phyloP scores from a whole-genome alignment of 73 alveolate genomes.

The Stentor roeselii region DNA sequence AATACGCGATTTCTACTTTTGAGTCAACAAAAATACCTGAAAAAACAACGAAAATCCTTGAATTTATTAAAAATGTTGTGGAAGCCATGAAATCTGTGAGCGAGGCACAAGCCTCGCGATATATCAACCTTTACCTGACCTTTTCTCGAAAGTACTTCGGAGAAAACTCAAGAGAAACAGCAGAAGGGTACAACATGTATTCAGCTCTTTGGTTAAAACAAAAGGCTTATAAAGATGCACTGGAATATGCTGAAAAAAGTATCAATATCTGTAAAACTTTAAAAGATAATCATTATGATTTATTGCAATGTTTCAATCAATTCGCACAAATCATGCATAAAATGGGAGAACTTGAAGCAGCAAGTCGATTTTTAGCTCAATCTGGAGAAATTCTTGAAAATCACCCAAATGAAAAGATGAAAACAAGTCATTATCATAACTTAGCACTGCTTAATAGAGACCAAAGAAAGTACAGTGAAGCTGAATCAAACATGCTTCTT shows the following conservation, averaged over 20 bases:
- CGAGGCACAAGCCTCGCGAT: not conserved
- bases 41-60: not conserved
- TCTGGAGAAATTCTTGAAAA: not conserved
- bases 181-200: not conserved
- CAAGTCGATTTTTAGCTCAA: not conserved
- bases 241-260: not conserved
- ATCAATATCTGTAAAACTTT: not conserved
- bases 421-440: conserved; percentile 3
- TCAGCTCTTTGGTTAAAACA: not conserved
- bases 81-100: not conserved
- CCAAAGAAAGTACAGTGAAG: not conserved
- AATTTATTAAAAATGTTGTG: no score
- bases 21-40: not conserved
- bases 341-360: not conserved
- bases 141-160: not conserved
- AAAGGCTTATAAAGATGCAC: not conserved
- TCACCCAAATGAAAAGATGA: not conserved
- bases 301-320: not conserved
- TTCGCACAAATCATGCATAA: not conserved
- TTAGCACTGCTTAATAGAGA: not conserved
- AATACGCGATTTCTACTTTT: not conserved
- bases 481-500: not conserved
- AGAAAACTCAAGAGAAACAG: not conserved
- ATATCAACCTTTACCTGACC: not conserved
- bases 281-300: not conserved